Base-by-base conservation (phyloP, 2,329 filamentous ascomycete genomes). In the Diaporthe citriasiana region DNA sequence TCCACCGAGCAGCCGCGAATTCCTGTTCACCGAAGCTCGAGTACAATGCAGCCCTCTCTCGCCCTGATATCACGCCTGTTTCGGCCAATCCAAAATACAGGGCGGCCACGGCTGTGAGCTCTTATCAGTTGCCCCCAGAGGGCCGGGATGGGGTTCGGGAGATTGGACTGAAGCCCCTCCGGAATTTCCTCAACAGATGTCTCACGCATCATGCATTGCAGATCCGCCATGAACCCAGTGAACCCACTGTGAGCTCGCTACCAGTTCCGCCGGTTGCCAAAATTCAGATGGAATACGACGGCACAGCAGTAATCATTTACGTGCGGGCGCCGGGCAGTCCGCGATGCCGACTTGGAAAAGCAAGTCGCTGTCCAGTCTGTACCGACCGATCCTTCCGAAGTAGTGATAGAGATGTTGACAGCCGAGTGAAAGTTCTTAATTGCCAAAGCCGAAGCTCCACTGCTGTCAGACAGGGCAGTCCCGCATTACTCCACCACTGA, bases 331-430 rank as follows among this genome's bases (percentile, higher is more conserved):
- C 63, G 63, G 47, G 33, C 33, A 40, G 63, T 33, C 63, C 63
- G 63, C 47, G 15, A 13, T 27, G 33, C 63, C 63, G 63, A 51
- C 9, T 22, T 53, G n/a, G 30, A 53, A 53, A 53, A 68, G 63
- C 47, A 53, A 53, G 22, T 68, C 8, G n/a, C 47, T 53, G 47
- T 50, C 22, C 45, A 50, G 45, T 50, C 45, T 50, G 4, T 35
- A 30, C 63, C 63, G 63, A 51, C 30, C 63, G 63, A 68, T 53
- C 63, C 33, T 68, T 53, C 63, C 45, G 63, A 38, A 53, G 63
- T 53, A 22, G 63, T 22, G 53, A 9, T 68, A 13, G 63, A 68
- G 47, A 68, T 68, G 53, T 68, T 68, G 63, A 68, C 63, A 68
- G 63, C 63, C 60, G 60, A 51, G 45, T 38, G n/a, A 51, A 51